These are phyloP conservation scores for Fusarium illudens DNA, from an alignment of 2,329 filamentous ascomycete genomes.

Conservation along the genomic window DNA sequence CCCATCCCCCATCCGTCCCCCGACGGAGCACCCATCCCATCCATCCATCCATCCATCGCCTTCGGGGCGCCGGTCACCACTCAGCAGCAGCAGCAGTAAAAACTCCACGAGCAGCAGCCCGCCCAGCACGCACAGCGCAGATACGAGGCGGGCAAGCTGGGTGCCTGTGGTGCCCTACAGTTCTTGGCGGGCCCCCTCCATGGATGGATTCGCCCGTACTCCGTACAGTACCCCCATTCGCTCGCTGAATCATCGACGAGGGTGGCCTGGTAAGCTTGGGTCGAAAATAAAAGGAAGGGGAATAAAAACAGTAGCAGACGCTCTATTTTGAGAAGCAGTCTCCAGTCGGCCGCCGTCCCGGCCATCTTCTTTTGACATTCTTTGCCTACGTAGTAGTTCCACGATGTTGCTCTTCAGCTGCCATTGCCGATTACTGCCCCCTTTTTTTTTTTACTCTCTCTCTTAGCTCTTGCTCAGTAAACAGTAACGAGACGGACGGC, in stretches of 20 bases:
- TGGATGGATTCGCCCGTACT: not conserved
- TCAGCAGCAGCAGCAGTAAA: not conserved
- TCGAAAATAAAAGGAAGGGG: not conserved
- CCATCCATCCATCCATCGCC: not conserved
- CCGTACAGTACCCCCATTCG: conserved; percentile 23
- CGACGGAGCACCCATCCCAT: not conserved
- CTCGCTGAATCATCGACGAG: conserved; percentile 13
- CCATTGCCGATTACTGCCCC: not conserved
- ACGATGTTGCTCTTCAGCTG: not conserved
- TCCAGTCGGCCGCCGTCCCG: not conserved
- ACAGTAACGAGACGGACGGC: not conserved
- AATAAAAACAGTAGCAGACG: not conserved
- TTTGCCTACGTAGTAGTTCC: no score
- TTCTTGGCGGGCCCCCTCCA: not conserved
- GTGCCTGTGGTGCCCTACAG: not conserved
- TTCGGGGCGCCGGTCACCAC: not conserved
- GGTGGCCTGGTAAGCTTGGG: conserved; percentile 4
- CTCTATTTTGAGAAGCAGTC: conserved; percentile 32
- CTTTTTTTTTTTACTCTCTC: no score
- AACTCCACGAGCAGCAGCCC: conserved; percentile 1
- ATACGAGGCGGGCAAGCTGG: conserved; percentile 22
- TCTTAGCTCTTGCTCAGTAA: not conserved
- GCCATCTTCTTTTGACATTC: not conserved
- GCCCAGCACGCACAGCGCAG: conserved; percentile 10
- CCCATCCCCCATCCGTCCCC: not conserved